Base-by-base conservation (phyloP, 345 rosid genomes). In the Limnanthes douglasii region DNA sequence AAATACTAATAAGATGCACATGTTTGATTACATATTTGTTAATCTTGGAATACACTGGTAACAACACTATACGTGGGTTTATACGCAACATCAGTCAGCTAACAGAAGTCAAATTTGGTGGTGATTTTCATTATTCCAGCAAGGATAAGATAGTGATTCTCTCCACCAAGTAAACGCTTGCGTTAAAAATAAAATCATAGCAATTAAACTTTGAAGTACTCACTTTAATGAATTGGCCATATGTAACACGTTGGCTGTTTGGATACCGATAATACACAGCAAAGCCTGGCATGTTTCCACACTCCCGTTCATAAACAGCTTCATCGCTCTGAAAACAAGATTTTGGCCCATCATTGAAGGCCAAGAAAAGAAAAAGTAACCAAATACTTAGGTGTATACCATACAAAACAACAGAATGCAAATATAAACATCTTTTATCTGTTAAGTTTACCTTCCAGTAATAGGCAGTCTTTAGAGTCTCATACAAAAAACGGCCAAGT, bases 231-330 rank as follows among this genome's bases (percentile, higher is more conserved):
- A 92, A 92, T 58, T 92, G 99, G 39, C 93, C 96, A 57, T 81
- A 92, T 20, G 93, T 81, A 50, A 92, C 99, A 8, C 99, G 93
- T 66, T 81, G 90, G 59, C 99, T 81, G 59, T 92, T 72, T 13
- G 99, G 99, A 47, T 61, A 85, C 61, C 96, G 64, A 54, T 92
- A 92, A 52, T 85, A 85, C 28, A 92, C 96, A 60, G 99, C 99
- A 60, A 92, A 92, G 42, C 99, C 99, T 24, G 99, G 99, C 99
- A 73, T 92, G 60, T 92, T 92, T 48, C 96, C 96, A 19, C 99
- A 85, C 50, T 92, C 94, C 14, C 65, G 69, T 66, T 92, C 99
- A 54, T 92, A 92, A 34, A 92, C 64, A 29, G 96, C 73, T 60
- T 92, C 99, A 31, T 82, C 82, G 41, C 96, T 85, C 96, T 85